These are phyloP conservation scores for Caryopteris hybrid DNA, from an alignment of 305 asterid genomes.

Conservation along the genomic window DNA sequence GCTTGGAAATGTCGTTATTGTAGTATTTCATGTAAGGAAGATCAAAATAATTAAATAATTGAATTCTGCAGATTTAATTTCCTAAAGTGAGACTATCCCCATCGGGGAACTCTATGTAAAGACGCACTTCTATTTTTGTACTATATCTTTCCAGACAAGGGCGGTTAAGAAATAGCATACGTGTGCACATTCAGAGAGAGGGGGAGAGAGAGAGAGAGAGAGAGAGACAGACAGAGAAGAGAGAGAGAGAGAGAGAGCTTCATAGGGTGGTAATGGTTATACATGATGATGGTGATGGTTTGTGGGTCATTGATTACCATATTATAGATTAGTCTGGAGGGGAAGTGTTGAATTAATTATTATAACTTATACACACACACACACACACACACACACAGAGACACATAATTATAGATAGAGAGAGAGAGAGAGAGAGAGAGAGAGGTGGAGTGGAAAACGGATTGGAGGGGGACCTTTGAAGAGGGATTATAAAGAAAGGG, in stretches of 20 bases:
- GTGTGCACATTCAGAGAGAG: not conserved
- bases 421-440: not conserved
- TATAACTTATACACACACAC: not conserved
- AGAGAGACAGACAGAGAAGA: conserved; percentile 15
- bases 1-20: conserved; percentile 32
- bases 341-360: not conserved
- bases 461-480: conserved; percentile 57
- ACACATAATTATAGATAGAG: not conserved
- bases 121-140: not conserved
- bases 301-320: conserved; percentile 23
- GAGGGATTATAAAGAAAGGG: conserved; percentile 24
- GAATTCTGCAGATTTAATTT: not conserved
- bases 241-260: conserved; percentile 38
- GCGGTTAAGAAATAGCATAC: not conserved
- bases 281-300: conserved; percentile 32
- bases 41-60: not conserved
- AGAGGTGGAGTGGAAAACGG: conserved; percentile 76
- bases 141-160: not conserved
- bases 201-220: not conserved
- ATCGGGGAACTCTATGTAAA: not conserved
- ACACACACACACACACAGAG: not conserved
- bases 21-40: conserved; percentile 29
- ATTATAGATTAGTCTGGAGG: not conserved
- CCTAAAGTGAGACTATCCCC: not conserved
- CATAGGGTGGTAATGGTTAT: conserved; percentile 44